Evolutionary conservation across 257 asterid genomes (phyloP), one percentile per base, ranked within the genome.

Genomic region (Capsicum chinense): DNA sequence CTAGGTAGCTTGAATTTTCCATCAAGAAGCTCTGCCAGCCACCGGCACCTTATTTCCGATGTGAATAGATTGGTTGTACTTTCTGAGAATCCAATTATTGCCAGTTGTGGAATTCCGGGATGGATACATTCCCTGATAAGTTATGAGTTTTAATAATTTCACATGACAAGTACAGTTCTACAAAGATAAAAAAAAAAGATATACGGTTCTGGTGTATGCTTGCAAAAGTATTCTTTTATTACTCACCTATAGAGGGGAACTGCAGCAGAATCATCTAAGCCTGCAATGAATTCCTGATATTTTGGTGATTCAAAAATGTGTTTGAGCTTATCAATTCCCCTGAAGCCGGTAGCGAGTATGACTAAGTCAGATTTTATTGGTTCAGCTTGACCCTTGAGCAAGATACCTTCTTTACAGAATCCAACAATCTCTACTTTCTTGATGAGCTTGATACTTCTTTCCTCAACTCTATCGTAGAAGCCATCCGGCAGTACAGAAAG

Each of bases 261-360:
- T 68, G 82, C 54, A 3, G 80, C 47, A 4, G 84, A 50, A 58
- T 82, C 84, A 33, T 69, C 54, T 62, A 85, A 62, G 11, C 81
- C 88, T 7, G 83, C 83, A 21, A 90, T 50, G 82, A 80, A 78
- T 59, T 88, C 44, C 64, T 83, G 86, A 82, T 90, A 86, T 11
- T 57, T 13, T 7, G 86, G 73, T 1, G 91, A 89, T 16, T 44
- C 67, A 56, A 91, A 90, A 6, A 85, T 17, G 56, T 86, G 71
- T 79, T 89, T 87, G 56, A 89, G 91, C 86, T 91, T 90, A 56
- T 89, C 87, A 9, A 79, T 83, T 26, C 90, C 90, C 33, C 71
- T 90, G 83, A 85, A 90, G 7, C 93, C 93, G 3, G 95, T 92
- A 19, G 90, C 89, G 26, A 92, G 86, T 42, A 90, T 91, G 60